These are phyloP conservation scores for Phaeoacremonium minimum DNA, from an alignment of 2,329 filamentous ascomycete genomes.

Conservation along the genomic window DNA sequence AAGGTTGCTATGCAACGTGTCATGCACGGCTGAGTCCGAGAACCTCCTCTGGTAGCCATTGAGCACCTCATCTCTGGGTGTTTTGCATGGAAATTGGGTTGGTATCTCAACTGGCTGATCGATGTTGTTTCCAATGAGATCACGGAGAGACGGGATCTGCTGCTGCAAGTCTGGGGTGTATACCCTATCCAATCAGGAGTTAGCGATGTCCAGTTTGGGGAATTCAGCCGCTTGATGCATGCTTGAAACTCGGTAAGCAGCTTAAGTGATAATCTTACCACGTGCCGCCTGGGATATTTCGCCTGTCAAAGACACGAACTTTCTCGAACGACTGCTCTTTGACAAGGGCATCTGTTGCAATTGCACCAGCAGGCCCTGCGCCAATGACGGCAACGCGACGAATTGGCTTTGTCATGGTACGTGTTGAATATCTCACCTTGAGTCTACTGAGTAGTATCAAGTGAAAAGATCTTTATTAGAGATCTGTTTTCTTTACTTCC, in stretches of 20 bases:
- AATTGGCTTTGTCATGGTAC: neutral
- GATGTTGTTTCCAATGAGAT: conserved; percentile 35
- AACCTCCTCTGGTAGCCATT: conserved; percentile 37
- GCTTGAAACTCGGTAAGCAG: no score
- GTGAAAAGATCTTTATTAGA: no score
- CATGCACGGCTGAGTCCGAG: conserved; percentile 49
- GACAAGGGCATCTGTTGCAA: conserved; percentile 5
- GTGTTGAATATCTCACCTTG: no score
- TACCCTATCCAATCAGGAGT: conserved; percentile 13
- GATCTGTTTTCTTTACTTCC: no score
- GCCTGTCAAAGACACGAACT: conserved; percentile 3
- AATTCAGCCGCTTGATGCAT: no score
- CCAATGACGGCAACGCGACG: conserved; percentile 7
- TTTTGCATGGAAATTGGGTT: conserved; percentile 32
- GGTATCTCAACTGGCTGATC: conserved; percentile 39
- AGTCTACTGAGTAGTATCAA: no score
- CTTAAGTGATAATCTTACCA: conserved; percentile 3
- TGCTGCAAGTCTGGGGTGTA: conserved; percentile 27
- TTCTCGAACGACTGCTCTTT: conserved; percentile 4
- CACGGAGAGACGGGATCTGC: conserved; percentile 18
- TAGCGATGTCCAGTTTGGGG: no score
- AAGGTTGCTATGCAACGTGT: conserved; percentile 56
- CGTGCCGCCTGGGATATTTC: conserved; percentile 3
- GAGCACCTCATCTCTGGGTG: conserved; percentile 24
- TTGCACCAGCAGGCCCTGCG: conserved; percentile 6